phyloP scores from a whole-genome alignment of 1,284 basidiomycete species.

The Ganoderma leucocontextum region DNA sequence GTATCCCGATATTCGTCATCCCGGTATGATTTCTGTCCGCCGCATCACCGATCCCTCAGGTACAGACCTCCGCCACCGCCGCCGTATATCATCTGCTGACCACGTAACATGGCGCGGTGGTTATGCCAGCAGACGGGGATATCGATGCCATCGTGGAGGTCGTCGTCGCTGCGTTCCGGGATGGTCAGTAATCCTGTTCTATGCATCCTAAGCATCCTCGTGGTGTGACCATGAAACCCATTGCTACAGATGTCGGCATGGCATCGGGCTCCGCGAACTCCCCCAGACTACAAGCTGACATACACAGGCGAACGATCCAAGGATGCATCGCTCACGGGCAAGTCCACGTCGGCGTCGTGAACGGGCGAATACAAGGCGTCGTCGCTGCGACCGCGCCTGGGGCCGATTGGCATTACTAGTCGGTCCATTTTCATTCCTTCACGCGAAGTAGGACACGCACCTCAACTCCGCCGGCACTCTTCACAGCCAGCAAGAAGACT shows the following conservation, averaged over 20 bases:
- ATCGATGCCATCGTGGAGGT: conserved; percentile 34
- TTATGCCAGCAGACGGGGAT: conserved; percentile 29
- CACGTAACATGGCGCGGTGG: neutral
- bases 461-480: neutral
- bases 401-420: conserved; percentile 39
- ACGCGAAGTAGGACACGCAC: neutral
- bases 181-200: conserved; percentile 30
- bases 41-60: conserved; percentile 34
- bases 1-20: conserved; percentile 1
- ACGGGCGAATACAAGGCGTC: conserved; percentile 33
- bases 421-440: conserved; percentile 20
- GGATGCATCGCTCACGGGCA: conserved; percentile 34
- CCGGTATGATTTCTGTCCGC: conserved; percentile 25
- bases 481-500: conserved; percentile 29
- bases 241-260: conserved; percentile 34
- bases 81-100: conserved; percentile 6
- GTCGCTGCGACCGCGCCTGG: conserved; percentile 35
- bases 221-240: neutral
- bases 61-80: conserved; percentile 18
- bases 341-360: conserved; percentile 34
- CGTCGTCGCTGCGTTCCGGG: conserved; percentile 31
- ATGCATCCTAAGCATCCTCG: neutral
- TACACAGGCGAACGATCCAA: conserved; percentile 34
- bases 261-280: conserved; percentile 35
- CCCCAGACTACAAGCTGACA: conserved; percentile 25